Evolutionary conservation across 306 rosid species (phyloP), one percentile per base, ranked within the genome.

Genomic region (Parietaria judaica): DNA sequence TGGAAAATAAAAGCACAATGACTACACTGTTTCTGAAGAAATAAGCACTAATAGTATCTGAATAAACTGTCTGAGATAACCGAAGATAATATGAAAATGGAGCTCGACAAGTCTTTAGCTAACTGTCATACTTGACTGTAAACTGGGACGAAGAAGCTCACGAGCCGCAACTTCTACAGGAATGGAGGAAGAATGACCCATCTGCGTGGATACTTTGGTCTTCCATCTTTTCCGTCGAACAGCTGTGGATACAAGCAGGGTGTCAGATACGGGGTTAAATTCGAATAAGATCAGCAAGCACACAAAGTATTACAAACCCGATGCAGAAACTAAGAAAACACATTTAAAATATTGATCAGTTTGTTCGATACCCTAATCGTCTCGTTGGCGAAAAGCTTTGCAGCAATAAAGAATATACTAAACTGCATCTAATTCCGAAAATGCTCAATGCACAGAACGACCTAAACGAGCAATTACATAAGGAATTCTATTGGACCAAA

Each of bases 161-260:
- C 31, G 31, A 23, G 31, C 44, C 63, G 9, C 16, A 51, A 54
- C 57, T 64, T 70, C 59, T 92, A 92, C 74, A 92, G 79, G 79
- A 92, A 79, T 69, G 97, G 97, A 37, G 99, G 97, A 66, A 92
- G 75, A 48, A 88, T 86, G 36, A 92, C 79, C 97, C 95, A 92
- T 70, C 99, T 76, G 56, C 95, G 97, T 17, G 97, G 95, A 74
- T 92, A 92, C 88, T 79, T 82, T 1, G 94, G 97, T 56, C 77
- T 76, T 63, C 95, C 97, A 3, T 92, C 99, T 70, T 88, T 92
- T 56, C 99, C 99, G 72, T 88, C 95, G 68, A 92, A 92, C 67
- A 92, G 46, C 99, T 92, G 90, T 0, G 79, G 83, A 8, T 58
- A 41, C 45, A 41, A 41, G 31, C 31, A 23, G 31, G 45, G 45